A percentile compares a stretch with the other conserved stretches of the same genome.
phyloP scores from a whole-genome alignment of 805 yeast genomes.

The Lipomyces lipofer region DNA sequence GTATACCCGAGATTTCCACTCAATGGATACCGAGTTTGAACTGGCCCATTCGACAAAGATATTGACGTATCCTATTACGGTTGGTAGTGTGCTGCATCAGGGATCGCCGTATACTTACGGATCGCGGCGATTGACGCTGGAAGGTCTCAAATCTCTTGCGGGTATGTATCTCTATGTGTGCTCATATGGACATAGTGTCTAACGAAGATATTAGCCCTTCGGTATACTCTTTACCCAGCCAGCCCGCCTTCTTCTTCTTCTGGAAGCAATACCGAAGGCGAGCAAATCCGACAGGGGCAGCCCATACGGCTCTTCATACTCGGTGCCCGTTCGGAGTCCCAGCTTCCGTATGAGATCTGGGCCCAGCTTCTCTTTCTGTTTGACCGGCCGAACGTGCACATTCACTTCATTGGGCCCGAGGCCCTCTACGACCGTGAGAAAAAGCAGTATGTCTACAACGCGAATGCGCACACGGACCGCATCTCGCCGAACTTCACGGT shows the following conservation, averaged over 20 bases:
- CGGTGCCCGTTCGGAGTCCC: conserved; percentile 91
- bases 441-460: conserved; percentile 52
- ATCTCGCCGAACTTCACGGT: conserved; percentile 58
- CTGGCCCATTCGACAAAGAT: conserved; percentile 93
- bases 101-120: conserved; percentile 90
- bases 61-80: conserved; percentile 88
- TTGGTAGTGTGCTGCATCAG: conserved; percentile 79
- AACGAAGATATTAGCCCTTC: too few relatives aligned
- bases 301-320: conserved; percentile 86
- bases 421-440: conserved; percentile 72
- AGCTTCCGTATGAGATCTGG: conserved; percentile 94
- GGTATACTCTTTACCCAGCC: conserved; percentile 83
- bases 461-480: conserved; percentile 64
- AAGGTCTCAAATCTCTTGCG: conserved; percentile 90
- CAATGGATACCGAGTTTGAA: conserved; percentile 97
- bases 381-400: conserved; percentile 78
- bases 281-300: conserved; percentile 70
- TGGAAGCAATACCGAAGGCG: conserved; percentile 21
- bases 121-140: conserved; percentile 67
- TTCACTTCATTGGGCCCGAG: conserved; percentile 95
- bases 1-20: conserved; percentile 87
- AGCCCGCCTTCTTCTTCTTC: conserved; percentile 34
- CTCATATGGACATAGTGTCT: too few relatives aligned
- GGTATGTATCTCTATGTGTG: too few relatives aligned
- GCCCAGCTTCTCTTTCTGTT: conserved; percentile 83